Percentiles rank a stretch among this genome's conserved stretches.
Evolutionary conservation across 2,329 filamentous ascomycete species (phyloP).

Genomic region (Gaeumannomyces sp.): DNA sequence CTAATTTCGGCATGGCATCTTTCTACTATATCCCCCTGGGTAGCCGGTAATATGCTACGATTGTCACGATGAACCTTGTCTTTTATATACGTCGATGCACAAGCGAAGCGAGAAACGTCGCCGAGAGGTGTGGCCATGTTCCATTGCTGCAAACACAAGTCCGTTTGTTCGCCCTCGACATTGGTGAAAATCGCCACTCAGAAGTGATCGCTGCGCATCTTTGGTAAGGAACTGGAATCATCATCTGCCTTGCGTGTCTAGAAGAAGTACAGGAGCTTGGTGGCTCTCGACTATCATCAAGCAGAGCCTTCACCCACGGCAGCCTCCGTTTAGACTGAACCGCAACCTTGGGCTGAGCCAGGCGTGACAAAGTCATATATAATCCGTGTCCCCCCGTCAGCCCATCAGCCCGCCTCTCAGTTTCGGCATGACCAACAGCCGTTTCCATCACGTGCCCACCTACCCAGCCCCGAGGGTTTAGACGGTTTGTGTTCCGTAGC

Average conservation of each 20-base stretch:
- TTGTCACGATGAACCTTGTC: neutral
- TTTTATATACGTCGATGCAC: neutral
- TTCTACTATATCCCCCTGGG: neutral
- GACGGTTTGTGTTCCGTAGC: conserved; percentile 82
- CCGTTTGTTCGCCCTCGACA: no score
- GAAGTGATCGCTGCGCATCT: neutral
- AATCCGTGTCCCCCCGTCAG: neutral
- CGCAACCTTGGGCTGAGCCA: neutral
- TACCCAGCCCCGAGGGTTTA: conserved; percentile 22
- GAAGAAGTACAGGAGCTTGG: neutral
- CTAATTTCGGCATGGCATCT: neutral
- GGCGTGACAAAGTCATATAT: no score
- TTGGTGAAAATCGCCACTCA: no score
- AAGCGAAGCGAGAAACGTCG: neutral
- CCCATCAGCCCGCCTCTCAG: no score
- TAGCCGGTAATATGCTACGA: neutral
- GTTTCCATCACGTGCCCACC: neutral
- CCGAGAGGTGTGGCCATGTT: neutral
- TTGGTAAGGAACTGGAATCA: neutral
- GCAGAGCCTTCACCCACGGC: neutral
- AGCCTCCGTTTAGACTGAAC: neutral
- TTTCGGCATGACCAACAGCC: neutral
- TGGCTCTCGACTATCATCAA: neutral
- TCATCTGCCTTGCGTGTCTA: neutral
- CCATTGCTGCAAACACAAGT: neutral